Evolutionary conservation across 2,329 filamentous ascomycete genomes (phyloP).

Genomic region (Emmonsia crescens): DNA sequence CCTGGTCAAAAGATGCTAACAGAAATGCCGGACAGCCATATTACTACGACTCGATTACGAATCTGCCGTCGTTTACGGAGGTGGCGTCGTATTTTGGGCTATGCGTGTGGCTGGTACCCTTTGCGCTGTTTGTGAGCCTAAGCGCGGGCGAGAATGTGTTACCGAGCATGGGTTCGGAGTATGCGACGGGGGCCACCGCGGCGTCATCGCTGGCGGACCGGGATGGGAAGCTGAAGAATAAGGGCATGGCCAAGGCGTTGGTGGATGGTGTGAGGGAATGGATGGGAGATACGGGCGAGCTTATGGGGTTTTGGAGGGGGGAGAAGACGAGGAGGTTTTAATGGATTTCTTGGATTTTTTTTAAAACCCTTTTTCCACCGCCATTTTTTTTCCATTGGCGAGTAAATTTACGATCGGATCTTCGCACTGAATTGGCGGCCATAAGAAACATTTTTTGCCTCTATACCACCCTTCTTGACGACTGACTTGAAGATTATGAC

Average conservation of each 20-base stretch:
- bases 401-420: neutral
- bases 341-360: neutral
- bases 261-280: constrained; percentile 50
- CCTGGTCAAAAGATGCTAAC: constrained; percentile 28
- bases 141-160: constrained; percentile 92
- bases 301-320: constrained; percentile 52
- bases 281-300: constrained; percentile 50
- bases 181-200: constrained; percentile 43
- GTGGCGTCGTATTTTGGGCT: constrained; percentile 94
- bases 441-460: constrained; percentile 33
- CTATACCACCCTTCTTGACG: neutral
- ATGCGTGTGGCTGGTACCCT: constrained; percentile 93
- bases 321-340: constrained; percentile 43
- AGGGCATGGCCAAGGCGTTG: constrained; percentile 53
- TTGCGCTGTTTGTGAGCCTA: constrained; percentile 85
- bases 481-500: neutral
- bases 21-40: constrained; percentile 23
- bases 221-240: constrained; percentile 38
- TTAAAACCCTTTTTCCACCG: neutral
- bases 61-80: constrained; percentile 74
- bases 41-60: constrained; percentile 30
- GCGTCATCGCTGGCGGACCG: constrained; percentile 12
- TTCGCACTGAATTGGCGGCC: neutral
- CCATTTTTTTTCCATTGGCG: neutral
- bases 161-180: constrained; percentile 78